A percentile compares a stretch with the other conserved stretches of the same genome.
Evolutionary conservation across 1,139 yeast species (phyloP).

Genomic region (Taphrina deformans): DNA sequence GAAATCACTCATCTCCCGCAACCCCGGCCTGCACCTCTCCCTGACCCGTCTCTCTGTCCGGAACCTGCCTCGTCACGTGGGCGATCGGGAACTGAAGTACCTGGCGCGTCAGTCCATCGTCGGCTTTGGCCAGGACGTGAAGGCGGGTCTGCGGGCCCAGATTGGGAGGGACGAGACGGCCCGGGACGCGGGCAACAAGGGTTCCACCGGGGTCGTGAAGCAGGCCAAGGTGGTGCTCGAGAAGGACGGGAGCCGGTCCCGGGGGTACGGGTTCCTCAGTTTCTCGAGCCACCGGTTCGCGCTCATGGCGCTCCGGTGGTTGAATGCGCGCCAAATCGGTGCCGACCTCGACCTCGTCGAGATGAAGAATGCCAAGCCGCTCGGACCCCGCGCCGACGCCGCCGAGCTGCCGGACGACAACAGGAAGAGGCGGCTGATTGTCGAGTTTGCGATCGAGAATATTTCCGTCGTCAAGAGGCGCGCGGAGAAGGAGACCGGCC

Average conservation of each 20-base stretch:
- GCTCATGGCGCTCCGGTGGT: constrained; percentile 94
- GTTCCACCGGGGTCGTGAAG: constrained; percentile 81
- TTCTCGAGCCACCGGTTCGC: constrained; percentile 91
- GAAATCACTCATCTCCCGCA: constrained; percentile 84
- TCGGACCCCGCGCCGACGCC: constrained; percentile 41
- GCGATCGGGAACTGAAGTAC: constrained; percentile 81
- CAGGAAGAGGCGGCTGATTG: constrained; percentile 75
- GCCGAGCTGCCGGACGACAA: constrained; percentile 12
- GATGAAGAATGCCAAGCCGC: constrained; percentile 64
- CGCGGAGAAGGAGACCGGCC: constrained; percentile 61
- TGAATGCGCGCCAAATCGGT: constrained; percentile 82
- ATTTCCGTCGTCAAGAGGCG: constrained; percentile 91
- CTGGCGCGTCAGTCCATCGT: constrained; percentile 93
- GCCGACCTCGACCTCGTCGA: constrained; percentile 57
- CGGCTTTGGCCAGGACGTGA: constrained; percentile 90
- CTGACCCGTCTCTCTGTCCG: constrained; percentile 91
- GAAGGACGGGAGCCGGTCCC: constrained; percentile 77
- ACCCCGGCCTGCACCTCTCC: constrained; percentile 86
- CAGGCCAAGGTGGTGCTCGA: constrained; percentile 93
- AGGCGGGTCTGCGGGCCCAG: constrained; percentile 71
- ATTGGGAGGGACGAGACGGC: constrained; percentile 83
- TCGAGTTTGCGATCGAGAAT: constrained; percentile 93
- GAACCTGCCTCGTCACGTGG: constrained; percentile 90
- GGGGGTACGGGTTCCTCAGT: constrained; percentile 96
- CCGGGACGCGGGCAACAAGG: constrained; percentile 57